Evolutionary conservation across 2,329 filamentous ascomycete genomes (phyloP).

Genomic region (Didymella glomerata): DNA sequence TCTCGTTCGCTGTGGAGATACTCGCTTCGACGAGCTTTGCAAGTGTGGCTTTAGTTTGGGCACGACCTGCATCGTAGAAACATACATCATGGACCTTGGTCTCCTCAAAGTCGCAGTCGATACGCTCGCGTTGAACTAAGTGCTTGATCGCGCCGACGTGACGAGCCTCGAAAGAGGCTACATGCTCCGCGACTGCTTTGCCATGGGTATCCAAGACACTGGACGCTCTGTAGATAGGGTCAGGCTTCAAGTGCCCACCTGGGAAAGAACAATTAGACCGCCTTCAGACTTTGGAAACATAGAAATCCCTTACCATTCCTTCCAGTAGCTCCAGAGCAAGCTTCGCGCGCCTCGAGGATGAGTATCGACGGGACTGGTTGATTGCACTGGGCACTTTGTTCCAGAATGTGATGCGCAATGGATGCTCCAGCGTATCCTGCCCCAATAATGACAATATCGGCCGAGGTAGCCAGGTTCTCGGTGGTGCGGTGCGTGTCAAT

Average conservation of each 20-base stretch:
- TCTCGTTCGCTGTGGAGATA: neutral
- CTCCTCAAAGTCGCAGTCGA: neutral
- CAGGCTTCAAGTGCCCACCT: neutral
- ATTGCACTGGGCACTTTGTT: neutral
- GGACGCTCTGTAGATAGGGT: neutral
- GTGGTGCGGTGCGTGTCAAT: neutral
- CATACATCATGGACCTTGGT: neutral
- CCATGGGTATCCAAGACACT: neutral
- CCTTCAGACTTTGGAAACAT: too few species aligned
- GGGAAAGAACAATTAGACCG: too few species aligned
- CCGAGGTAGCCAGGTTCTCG: neutral
- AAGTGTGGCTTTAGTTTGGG: neutral
- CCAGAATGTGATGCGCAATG: neutral
- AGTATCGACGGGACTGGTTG: neutral
- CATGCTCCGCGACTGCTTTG: neutral
- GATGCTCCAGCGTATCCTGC: neutral
- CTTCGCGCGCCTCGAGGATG: neutral
- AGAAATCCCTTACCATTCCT: neutral
- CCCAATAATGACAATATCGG: neutral
- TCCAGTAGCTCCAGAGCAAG: neutral
- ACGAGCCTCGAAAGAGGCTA: neutral
- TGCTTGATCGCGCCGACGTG: neutral
- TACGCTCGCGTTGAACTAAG: neutral
- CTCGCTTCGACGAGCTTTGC: neutral
- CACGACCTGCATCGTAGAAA: neutral